Percentiles rank a stretch among this genome's conserved stretches.
Evolutionary conservation across 257 asterid species (phyloP).

Genomic region (Catharanthus roseus): DNA sequence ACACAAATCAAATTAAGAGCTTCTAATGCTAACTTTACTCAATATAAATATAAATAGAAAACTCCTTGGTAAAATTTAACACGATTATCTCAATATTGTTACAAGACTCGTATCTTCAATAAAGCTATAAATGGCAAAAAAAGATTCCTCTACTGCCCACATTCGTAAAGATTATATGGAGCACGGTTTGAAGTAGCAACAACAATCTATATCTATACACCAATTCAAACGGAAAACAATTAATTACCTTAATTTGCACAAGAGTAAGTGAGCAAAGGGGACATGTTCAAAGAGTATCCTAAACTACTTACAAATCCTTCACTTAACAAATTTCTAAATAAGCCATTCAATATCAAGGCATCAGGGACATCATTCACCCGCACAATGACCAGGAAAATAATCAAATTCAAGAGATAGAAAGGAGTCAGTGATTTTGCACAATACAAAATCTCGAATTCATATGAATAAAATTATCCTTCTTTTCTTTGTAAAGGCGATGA

Average conservation of each 20-base stretch:
- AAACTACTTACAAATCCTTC: constrained; percentile 68
- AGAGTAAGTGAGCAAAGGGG: not conserved
- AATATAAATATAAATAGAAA: not conserved
- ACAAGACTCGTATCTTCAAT: constrained; percentile 49
- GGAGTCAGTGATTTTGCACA: no score
- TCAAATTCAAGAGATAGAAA: not conserved
- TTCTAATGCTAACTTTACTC: not conserved
- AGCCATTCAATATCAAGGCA: constrained; percentile 78
- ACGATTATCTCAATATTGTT: not conserved
- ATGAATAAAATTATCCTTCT: no score
- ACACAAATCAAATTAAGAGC: not conserved
- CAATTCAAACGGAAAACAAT: constrained; percentile 6
- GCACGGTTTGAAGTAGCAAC: constrained; percentile 94
- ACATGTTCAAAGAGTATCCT: not conserved
- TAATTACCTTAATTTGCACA: not conserved
- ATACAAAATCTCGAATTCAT: no score
- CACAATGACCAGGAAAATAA: constrained; percentile 2
- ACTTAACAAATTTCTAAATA: constrained; percentile 64
- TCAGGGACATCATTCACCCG: constrained; percentile 93
- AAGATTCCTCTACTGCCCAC: constrained; percentile 86
- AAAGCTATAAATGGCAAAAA: constrained; percentile 84
- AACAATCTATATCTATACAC: constrained; percentile 49
- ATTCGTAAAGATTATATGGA: constrained; percentile 86
- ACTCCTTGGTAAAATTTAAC: no score
- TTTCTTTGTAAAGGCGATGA: no score